phyloP scores from a whole-genome alignment of 176 grass and related monocot genomes.

The sorghum (Sorghum bicolor) region DNA sequence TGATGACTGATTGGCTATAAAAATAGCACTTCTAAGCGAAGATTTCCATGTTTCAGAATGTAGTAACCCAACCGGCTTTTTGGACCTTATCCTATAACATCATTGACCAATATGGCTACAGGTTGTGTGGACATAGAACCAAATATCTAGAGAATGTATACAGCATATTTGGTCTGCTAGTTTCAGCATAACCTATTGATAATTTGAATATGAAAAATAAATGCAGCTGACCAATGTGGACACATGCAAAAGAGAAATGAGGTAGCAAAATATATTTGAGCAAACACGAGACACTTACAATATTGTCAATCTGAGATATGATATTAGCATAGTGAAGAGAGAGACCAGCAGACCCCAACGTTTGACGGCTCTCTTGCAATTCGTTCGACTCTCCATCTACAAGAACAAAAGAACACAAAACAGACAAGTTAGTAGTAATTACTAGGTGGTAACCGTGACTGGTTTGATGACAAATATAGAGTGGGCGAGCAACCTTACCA shows the following conservation, averaged over 20 bases:
- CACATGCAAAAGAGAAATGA: background rate
- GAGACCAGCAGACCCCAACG: constrained; percentile 79
- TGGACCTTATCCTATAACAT: background rate
- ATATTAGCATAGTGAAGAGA: constrained; percentile 97
- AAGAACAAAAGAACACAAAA: constrained; percentile 7
- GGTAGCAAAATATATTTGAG: constrained; percentile 1
- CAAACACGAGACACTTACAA: constrained; percentile 66
- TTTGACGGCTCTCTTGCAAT: constrained; percentile 37
- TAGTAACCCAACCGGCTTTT: background rate
- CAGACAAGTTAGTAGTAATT: background rate
- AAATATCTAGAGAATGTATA: background rate
- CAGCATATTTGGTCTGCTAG: background rate
- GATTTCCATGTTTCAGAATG: background rate
- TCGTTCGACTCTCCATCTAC: constrained; percentile 33
- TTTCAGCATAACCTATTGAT: background rate
- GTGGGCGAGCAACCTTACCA: constrained; percentile 44
- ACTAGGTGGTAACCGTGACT: background rate
- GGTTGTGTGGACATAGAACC: background rate
- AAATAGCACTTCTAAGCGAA: background rate
- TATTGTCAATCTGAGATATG: constrained; percentile 86
- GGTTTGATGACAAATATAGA: background rate
- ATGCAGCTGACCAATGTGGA: background rate
- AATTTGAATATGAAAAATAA: background rate
- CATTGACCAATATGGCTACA: background rate
- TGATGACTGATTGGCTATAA: background rate